Evolutionary conservation across 1,284 basidiomycete species (phyloP), one percentile per base, ranked within the genome.

Genomic region (Cutaneotrichosporon cavernicola): DNA sequence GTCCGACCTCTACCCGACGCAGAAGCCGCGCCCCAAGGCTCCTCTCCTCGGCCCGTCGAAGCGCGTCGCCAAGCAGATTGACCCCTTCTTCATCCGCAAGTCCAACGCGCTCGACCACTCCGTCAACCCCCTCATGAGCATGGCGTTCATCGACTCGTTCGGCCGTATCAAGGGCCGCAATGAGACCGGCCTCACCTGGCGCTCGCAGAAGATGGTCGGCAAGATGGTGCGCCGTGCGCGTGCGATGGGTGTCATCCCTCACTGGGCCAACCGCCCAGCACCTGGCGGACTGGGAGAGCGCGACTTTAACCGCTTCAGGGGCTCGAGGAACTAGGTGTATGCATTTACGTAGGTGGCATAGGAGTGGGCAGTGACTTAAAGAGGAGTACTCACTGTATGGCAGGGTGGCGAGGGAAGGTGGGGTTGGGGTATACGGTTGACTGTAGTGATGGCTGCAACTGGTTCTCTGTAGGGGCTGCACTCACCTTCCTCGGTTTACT

Each of bases 141-240:
- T 83, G n/a, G 70, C 82, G 13, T 97, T 87, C 77, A 81, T 93
- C 62, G 86, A 90, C 7, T 86, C 87, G 34, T 90, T 97, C 87
- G 95, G 93, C 61, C 92, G 90, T 83, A 91, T 97, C 70, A 84
- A 85, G 69, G 80, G 82, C 16, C 85, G 96, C 51, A 85, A 85
- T 10, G 76, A 86, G 60, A 97, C 92, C 0, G 84, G 85, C 0
- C 83, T 98, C 58, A 94, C 93, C 5, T 86, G 88, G 80, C 88
- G 87, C 78, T 90, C 83, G 68, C 95, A 98, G 80, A 84, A 92
- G 52, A 84, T 84, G 67, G 74, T 97, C 5, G 90, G 88, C 55
- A 95, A 95, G 81, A 91, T 95, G 46, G 90, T 98, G 64, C 87
- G 91, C 63, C 85, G 96, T 62, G 91, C 96, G 60, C 91, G 91